phyloP scores from a whole-genome alignment of 2,329 filamentous ascomycete genomes.

The Penicillium sp. region DNA sequence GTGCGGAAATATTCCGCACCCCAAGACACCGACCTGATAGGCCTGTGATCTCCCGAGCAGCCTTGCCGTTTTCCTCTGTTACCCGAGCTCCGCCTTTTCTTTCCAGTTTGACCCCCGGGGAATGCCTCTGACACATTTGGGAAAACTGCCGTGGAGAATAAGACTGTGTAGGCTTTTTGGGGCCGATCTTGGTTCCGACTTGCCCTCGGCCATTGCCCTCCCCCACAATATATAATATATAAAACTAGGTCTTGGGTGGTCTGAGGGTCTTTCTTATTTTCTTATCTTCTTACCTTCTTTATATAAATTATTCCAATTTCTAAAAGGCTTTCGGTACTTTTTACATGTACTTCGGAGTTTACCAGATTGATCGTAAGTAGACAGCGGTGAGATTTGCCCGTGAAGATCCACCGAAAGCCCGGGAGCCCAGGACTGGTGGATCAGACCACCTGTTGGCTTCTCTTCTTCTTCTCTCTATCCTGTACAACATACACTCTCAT shows the following conservation, averaged over 20 bases:
- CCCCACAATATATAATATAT: neutral
- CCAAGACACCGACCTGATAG: neutral
- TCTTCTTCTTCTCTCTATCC: constrained; percentile 2
- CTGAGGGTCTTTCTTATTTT: neutral
- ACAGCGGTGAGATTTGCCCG: constrained; percentile 5
- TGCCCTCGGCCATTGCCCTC: neutral
- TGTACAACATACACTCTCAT: neutral
- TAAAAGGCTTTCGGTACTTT: neutral
- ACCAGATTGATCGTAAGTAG: neutral
- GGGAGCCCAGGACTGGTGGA: constrained; percentile 1
- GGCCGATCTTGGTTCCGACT: neutral
- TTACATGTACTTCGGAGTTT: neutral
- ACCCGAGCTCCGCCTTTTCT: constrained; percentile 6
- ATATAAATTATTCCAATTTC: neutral
- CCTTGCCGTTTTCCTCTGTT: neutral
- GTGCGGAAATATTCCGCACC: neutral
- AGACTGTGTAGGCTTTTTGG: too few species aligned
- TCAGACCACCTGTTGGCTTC: constrained; percentile 7
- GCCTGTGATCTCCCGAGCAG: neutral
- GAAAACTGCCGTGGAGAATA: neutral
- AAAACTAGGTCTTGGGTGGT: neutral
- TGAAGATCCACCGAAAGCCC: constrained; percentile 2
- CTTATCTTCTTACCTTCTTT: neutral
- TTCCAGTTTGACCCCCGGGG: neutral
- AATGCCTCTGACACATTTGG: neutral